Evolutionary conservation across 306 rosid genomes (phyloP).

Genomic region (Pachyrhizus erosus): DNA sequence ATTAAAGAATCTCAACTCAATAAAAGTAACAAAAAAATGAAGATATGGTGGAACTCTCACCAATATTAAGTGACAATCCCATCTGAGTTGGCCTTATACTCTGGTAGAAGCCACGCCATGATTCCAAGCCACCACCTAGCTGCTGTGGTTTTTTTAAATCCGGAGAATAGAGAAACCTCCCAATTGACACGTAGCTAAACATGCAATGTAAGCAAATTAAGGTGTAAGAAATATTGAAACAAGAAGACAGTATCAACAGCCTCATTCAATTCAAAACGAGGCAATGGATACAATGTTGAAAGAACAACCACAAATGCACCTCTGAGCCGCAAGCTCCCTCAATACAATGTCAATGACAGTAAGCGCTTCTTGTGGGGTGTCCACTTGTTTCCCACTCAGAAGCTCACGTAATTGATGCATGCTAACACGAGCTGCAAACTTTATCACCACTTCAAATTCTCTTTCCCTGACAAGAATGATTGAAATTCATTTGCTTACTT

Average conservation of each 20-base stretch:
- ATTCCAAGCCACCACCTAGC: constrained; percentile 56
- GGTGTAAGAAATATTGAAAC: not conserved
- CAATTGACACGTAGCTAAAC: constrained; percentile 50
- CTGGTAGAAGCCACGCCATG: constrained; percentile 65
- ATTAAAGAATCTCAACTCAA: not conserved
- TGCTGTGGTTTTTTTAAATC: constrained; percentile 54
- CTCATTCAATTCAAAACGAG: not conserved
- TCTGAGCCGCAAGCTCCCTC: constrained; percentile 54
- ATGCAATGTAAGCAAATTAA: constrained; percentile 12
- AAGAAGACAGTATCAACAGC: constrained; percentile 9
- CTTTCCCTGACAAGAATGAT: constrained; percentile 44
- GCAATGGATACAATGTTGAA: constrained; percentile 14
- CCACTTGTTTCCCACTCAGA: constrained; percentile 52
- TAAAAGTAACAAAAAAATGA: not conserved
- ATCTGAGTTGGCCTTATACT: constrained; percentile 60
- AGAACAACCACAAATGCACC: constrained; percentile 41
- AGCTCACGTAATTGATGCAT: constrained; percentile 56
- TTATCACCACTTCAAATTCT: constrained; percentile 49
- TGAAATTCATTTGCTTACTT: not conserved
- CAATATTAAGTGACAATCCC: constrained; percentile 59
- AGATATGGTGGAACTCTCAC: constrained; percentile 33
- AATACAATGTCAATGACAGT: constrained; percentile 55
- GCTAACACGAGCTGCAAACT: constrained; percentile 50
- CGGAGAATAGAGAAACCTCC: constrained; percentile 57
- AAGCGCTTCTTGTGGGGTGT: constrained; percentile 56